Evolutionary conservation across 2,329 filamentous ascomycete species (phyloP).

Genomic region (Colletotrichum sojae): DNA sequence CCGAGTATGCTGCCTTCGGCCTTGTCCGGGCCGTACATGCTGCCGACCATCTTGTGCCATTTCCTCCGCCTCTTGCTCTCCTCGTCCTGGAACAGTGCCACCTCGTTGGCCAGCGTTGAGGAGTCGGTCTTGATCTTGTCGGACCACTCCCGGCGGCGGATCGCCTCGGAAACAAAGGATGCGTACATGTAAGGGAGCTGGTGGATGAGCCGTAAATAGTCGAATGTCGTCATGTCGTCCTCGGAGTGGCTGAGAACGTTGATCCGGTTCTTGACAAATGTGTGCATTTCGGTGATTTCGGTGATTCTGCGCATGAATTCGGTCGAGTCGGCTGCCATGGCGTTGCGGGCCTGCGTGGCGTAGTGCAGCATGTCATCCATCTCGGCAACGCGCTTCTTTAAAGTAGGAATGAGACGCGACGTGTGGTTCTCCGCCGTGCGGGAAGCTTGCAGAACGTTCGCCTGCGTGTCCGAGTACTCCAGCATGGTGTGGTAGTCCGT

Average conservation of each 20-base stretch:
- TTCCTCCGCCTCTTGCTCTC: constrained; percentile 89
- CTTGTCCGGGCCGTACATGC: constrained; percentile 76
- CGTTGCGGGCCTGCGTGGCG: constrained; percentile 77
- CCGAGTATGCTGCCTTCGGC: constrained; percentile 79
- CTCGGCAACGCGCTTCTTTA: constrained; percentile 69
- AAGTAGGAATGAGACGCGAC: constrained; percentile 71
- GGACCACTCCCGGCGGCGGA: constrained; percentile 89
- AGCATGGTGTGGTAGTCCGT: constrained; percentile 87
- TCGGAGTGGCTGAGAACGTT: constrained; percentile 79
- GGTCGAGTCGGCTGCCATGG: constrained; percentile 74
- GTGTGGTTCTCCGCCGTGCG: constrained; percentile 76
- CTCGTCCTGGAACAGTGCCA: constrained; percentile 92
- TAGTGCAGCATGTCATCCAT: constrained; percentile 73
- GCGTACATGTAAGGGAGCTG: constrained; percentile 92
- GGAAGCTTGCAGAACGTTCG: constrained; percentile 72
- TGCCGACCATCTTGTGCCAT: constrained; percentile 90
- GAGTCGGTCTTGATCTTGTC: constrained; percentile 93
- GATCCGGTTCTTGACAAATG: constrained; percentile 80
- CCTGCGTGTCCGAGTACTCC: constrained; percentile 74
- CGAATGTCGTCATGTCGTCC: constrained; percentile 84
- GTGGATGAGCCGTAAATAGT: constrained; percentile 83
- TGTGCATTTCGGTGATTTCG: constrained; percentile 81
- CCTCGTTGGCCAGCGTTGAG: constrained; percentile 89
- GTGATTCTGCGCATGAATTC: constrained; percentile 88
- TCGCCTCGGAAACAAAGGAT: constrained; percentile 87